These are phyloP conservation scores for Sanghuangporus weigelae DNA, from an alignment of 1,284 basidiomycete species.

Conservation along the genomic window DNA sequence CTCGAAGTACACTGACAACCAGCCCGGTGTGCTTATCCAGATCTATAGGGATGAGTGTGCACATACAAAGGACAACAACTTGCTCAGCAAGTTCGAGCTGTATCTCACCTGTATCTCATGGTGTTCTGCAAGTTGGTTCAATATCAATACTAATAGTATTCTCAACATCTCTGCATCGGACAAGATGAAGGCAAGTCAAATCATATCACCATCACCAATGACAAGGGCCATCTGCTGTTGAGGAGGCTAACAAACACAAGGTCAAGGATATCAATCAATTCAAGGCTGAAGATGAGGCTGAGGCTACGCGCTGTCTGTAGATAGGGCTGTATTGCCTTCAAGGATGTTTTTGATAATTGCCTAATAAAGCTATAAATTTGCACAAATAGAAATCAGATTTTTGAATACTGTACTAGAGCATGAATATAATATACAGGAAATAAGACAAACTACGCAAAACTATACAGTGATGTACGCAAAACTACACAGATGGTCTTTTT, in stretches of 20 bases:
- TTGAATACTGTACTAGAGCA: too few species aligned
- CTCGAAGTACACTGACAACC: constrained; percentile 99
- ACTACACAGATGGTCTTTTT: too few species aligned
- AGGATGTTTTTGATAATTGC: constrained; percentile 72
- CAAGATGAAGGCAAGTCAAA: constrained; percentile 98
- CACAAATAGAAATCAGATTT: too few species aligned
- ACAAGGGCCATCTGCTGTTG: constrained; percentile 94
- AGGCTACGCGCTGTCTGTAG: constrained; percentile 46
- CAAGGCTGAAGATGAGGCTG: constrained; percentile 83
- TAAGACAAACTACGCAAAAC: too few species aligned
- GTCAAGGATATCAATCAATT: constrained; percentile 54
- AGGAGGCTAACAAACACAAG: constrained; percentile 53
- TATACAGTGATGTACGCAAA: too few species aligned
- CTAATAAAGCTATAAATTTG: too few species aligned
- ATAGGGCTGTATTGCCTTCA: constrained; percentile 75
- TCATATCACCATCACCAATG: constrained; percentile 96
- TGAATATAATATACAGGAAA: too few species aligned
- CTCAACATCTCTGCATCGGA: constrained; percentile 94
- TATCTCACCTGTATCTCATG: constrained; percentile 96
- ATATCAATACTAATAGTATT: constrained; percentile 98
- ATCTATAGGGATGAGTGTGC: constrained; percentile 99
- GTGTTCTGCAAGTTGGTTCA: constrained; percentile 97
- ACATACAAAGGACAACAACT: constrained; percentile 98
- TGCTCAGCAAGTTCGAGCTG: constrained; percentile 99
- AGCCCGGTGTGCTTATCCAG: constrained; percentile 97